These are phyloP conservation scores for Bacterosira constricta DNA, from an alignment of 108 stramenopile species.

Conservation along the genomic window DNA sequence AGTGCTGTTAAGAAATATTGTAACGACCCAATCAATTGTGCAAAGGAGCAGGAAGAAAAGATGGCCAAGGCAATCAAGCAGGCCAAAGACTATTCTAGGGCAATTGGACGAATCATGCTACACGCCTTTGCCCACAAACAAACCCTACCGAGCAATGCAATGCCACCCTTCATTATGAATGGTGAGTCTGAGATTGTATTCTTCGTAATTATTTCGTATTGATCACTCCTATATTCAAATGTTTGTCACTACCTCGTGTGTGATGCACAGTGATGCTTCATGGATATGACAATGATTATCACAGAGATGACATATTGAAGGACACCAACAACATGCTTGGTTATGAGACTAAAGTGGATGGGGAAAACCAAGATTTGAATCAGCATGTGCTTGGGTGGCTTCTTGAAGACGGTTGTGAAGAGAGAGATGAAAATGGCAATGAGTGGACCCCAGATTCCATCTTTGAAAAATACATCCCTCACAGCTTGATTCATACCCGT, in stretches of 20 bases:
- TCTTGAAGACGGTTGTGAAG: not conserved
- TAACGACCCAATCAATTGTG: not conserved
- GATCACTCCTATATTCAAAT: not conserved
- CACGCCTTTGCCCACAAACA: slow-evolving; percentile 13
- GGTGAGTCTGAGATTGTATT: not conserved
- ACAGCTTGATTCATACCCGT: slow-evolving; percentile 9
- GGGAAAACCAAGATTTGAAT: too few species aligned
- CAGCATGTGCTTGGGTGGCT: not conserved
- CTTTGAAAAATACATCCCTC: slow-evolving; percentile 7
- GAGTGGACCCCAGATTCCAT: not conserved
- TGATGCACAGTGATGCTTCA: slow-evolving; percentile 20
- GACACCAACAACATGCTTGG: slow-evolving; percentile 7
- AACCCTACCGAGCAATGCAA: slow-evolving; percentile 11
- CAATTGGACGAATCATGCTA: slow-evolving; percentile 21
- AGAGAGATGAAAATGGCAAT: slow-evolving; percentile 7
- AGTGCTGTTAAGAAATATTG: not conserved
- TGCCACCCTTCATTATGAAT: slow-evolving; percentile 30
- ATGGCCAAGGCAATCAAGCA: not conserved
- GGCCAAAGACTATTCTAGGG: not conserved
- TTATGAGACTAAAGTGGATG: not conserved
- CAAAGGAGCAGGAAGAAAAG: not conserved
- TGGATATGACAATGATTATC: slow-evolving; percentile 28
- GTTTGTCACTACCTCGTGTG: not conserved
- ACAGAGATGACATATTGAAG: slow-evolving; percentile 19
- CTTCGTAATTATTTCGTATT: not conserved